Base-by-base conservation (phyloP, 305 asterid genomes). In the Solanum hybrid region DNA sequence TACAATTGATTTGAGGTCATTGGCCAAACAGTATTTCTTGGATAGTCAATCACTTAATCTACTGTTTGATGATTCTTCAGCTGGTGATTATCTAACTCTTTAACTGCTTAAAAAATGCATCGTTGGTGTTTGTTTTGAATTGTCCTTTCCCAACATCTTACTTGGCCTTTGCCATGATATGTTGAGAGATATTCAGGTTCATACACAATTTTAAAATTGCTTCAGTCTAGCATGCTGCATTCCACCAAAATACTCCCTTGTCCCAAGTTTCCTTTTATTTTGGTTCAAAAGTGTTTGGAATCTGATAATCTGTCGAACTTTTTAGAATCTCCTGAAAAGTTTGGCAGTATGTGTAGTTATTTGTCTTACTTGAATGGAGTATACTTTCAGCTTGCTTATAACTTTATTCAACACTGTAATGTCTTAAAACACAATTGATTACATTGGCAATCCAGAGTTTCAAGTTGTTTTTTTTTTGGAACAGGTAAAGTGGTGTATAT, bases 1-100 rank as follows among this genome's bases (percentile, higher is more conserved):
- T 88, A 78, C 94, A 90, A 91, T 91, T 93, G 98, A 95, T 93
- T 98, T 95, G 93, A 93, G 96, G 92, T 93, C 93, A 90, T 92
- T 98, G 95, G 99, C 99, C 88, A 94, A 94, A 92, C 99, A 96
- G 93, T 98, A 95, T 91, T 96, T 98, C 92, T 90, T 94, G 45
- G 99, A 95, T 89, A 92, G 93, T 78, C 95, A 95, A 89, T 97
- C 98, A 85, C 98, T 98, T 91, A 93, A 94, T 93, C 93, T 95
- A 40, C 95, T 95, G 90, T 95, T 98, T 87, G 95, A 95, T 64
- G 97, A 94, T 89, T 91, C 96, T 84, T 77, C 93, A 73, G 86
- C 97, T 94, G 99, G 99, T 98, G 93, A 94, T 98, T 85, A 56
- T 56, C 87, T 85, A 31, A 85, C 87, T 22, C 76, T 31, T 56